These are phyloP conservation scores for Colletotrichum sp. DNA, from an alignment of 2,329 filamentous ascomycete genomes.

Conservation along the genomic window DNA sequence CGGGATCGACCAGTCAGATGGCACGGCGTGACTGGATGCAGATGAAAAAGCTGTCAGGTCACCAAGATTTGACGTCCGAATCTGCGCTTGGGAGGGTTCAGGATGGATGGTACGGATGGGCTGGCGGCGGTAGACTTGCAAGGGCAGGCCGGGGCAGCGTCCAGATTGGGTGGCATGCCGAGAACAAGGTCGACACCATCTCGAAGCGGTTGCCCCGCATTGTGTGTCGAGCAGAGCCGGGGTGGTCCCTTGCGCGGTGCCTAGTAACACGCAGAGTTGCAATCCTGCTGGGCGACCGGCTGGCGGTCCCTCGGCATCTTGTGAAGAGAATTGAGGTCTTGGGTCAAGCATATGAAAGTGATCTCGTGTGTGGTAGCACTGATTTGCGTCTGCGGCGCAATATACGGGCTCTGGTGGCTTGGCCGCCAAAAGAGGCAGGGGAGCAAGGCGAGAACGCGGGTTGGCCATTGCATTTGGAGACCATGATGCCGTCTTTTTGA, in stretches of 20 bases:
- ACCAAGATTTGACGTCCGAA: neutral
- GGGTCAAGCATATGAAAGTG: slow-evolving; percentile 20
- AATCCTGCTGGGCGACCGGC: slow-evolving; percentile 4
- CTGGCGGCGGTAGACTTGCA: slow-evolving; percentile 8
- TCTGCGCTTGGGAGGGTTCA: neutral
- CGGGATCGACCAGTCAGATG: slow-evolving; percentile 16
- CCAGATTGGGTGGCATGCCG: slow-evolving; percentile 20
- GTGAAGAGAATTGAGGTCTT: neutral
- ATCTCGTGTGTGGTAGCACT: neutral
- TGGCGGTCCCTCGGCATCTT: slow-evolving; percentile 22
- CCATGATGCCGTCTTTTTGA: neutral
- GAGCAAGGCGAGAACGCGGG: neutral
- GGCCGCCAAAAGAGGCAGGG: neutral
- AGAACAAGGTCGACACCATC: slow-evolving; percentile 22
- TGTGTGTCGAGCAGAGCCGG: slow-evolving; percentile 13
- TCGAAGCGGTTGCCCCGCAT: slow-evolving; percentile 20
- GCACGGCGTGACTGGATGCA: neutral
- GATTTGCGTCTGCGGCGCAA: neutral
- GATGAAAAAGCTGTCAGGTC: slow-evolving; percentile 7
- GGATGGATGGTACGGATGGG: neutral
- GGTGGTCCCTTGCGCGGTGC: slow-evolving; percentile 2
- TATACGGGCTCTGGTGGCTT: neutral
- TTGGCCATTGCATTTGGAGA: neutral
- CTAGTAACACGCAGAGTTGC: slow-evolving; percentile 7
- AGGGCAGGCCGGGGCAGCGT: slow-evolving; percentile 15